Conservation (phyloP, 768 basidiomycete genomes). For the Lentinula sp. region DNA sequence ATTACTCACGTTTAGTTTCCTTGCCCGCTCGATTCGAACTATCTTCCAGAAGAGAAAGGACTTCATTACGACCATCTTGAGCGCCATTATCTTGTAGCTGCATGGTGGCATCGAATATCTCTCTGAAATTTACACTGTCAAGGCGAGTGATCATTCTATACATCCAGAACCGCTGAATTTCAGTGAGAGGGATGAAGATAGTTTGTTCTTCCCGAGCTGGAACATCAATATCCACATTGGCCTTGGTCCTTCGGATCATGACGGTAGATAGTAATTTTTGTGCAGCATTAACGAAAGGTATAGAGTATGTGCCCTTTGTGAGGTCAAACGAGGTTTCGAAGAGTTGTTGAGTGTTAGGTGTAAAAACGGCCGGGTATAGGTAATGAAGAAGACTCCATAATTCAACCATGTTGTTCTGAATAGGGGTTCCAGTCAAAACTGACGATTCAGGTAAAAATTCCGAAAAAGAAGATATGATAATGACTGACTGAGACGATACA, state of each 20-base stretch:
- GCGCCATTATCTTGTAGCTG: conserved; percentile 19
- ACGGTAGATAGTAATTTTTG: conserved; percentile 42
- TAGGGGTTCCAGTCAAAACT: conserved; percentile 72
- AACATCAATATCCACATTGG: conserved; percentile 35
- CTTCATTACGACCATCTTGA: conserved; percentile 33
- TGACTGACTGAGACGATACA: conserved; percentile 49
- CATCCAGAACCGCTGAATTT: conserved; percentile 60
- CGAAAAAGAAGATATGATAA: background rate
- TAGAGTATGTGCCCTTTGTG: conserved; percentile 42
- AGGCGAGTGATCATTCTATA: conserved; percentile 48
- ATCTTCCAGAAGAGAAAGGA: conserved; percentile 29
- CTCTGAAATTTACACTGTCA: conserved; percentile 39
- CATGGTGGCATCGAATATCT: conserved; percentile 35
- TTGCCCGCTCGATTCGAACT: conserved; percentile 22
- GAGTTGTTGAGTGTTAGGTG: conserved; percentile 33
- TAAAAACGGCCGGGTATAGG: conserved; percentile 52
- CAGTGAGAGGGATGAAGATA: conserved; percentile 51
- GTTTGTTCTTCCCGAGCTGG: conserved; percentile 55
- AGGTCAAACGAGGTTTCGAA: conserved; percentile 54
- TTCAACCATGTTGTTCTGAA: conserved; percentile 61
- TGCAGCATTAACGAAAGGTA: conserved; percentile 40
- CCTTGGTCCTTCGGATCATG: conserved; percentile 61
- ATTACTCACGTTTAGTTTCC: conserved; percentile 25
- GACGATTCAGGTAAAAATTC: background rate
- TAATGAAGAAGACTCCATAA: conserved; percentile 52